Evolutionary conservation across 2,329 filamentous ascomycete species (phyloP), one percentile per base, ranked within the genome.

Genomic region (Phialemoniopsis sp.): DNA sequence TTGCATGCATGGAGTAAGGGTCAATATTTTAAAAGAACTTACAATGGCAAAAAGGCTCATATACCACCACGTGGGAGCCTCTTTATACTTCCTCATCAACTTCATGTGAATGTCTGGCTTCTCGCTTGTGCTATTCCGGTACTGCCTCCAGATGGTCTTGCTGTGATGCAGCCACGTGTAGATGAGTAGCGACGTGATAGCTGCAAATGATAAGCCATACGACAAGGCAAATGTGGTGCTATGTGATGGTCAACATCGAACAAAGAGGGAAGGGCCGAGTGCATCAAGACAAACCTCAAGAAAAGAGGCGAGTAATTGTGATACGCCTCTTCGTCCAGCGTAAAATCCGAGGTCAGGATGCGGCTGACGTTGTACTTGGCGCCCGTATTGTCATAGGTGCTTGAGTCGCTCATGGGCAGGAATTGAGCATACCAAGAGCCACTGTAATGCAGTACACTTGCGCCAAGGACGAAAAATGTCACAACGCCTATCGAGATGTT

Each of bases 141-240:
- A 81, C 45, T 82, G 80, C 32, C 63, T 63, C 77, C 78, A 82
- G 36, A 88, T 81, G 38, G 80, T 76, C 46, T 76, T 68, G 28
- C 85, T 73, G 43, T 88, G 78, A 58, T 86, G 79, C 4, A 89
- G 63, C 45, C 67, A 76, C 0, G 78, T 84, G 52, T 88, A 78
- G 0, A 86, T 72, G n/a, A 89, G 60, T 2, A 89, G 70, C 0
- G 83, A 75, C 0, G 84, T 67, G 31, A 88, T 85, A 36, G 82
- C 75, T 4, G 85, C 85, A 53, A 89, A 89, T 0, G 80, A 85
- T 3, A 88, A 62, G 1, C 83, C 85, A 49, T 88, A 89, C 1
- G 73, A 70, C 42, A 88, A 62, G 44, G 81, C 74, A 54, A 87
- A 88, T 0, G 83, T 85, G 1, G 84, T 87, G 46, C 82, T 85